Evolutionary conservation across 371 early-diverging fungal genomes (phyloP), one percentile per base, ranked within the genome.

Genomic region (Mucor mucedo): DNA sequence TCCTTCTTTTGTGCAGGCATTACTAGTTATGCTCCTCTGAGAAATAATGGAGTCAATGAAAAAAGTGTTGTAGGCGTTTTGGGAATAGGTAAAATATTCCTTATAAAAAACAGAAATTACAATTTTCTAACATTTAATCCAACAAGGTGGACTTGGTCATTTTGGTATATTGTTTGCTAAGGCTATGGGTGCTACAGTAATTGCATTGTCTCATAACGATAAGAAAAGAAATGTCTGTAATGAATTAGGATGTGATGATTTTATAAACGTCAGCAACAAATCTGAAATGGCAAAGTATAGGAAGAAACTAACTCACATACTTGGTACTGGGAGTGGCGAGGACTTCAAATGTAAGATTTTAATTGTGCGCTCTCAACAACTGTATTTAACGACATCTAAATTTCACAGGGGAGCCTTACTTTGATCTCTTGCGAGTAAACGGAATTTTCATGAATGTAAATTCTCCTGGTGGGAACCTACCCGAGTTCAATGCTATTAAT

Each of bases 151-250:
- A 39, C 74, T 91, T 9, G 91, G 91, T 41, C 91, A 91, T 47
- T 77, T 88, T 76, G 91, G 82, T 39, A 60, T 71, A 3, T 84
- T 87, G 59, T 89, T 75, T 69, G 85, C 84, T 39, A 74, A 76
- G 54, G 80, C 80, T 11, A 70, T 82, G 69, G 91, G 92, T 30
- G 87, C 89, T 38, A 77, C 88, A n/a, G 91, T 92, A 0, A 65
- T 75, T 14, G 75, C 21, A 21, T 21, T 21, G 21, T 21, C 72
- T 9, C 45, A 53, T 44, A 72, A 68, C 0, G 71, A 74, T 27
- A 60, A 69, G 10, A 78, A 78, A 54, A 69, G 68, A 27, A 66
- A 69, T 2, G 71, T 69, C 39, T 75, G 75, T 21, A 57, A 56
- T 2, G 59, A 59, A 0, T 66, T 78, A 4, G 75, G 78, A 4